Base-by-base conservation (phyloP, 805 yeast genomes). In the Wickerhamiella kazuoi region DNA sequence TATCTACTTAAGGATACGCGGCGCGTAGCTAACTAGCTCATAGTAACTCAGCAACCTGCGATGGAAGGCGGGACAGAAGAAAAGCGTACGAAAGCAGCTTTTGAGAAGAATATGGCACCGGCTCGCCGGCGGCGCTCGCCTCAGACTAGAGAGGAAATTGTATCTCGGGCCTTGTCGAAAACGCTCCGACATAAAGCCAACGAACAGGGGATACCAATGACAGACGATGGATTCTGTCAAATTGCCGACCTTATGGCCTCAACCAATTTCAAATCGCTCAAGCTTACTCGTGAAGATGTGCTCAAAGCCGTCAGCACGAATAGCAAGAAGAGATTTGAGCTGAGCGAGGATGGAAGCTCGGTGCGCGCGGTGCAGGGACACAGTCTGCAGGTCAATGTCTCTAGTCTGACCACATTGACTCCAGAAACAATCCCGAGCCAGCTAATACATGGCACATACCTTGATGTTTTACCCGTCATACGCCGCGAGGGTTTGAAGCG, bases 301-400 rank as follows among this genome's bases (percentile, higher is more conserved):
- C 50, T 61, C 32, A 50, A 71, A 16, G 67, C 83, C 1, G 94
- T 84, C 0, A 64, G 55, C 0, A 61, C 55, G 6, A 80, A 86
- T 50, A 74, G 68, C 39, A 87, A 87, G 58, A 66, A 76, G 48
- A 56, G 98, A 40, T 87, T 76, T 57, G 65, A 67, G 28, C 44
- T 84, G 11, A 60, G 56, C 36, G 37, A 5, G 2, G 47, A 46
- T 4, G 39, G 38, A 9, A 47, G 52, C 50, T 44, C 35, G 28
- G 71, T 87, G n/a, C 72, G 96, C 53, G 97, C 98, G 3, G 76
- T 77, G 38, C 98, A 90, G 57, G 98, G 98, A 3, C 98, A 90
- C 56, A 74, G 93, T 0, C 59, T 87, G 4, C 52, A 58, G 1
- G 62, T 63, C 3, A 67, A 61, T 17, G 65, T 68, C 14, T 64